Conservation (phyloP, 1,284 basidiomycete genomes). For the Melampsora larici-populina region DNA sequence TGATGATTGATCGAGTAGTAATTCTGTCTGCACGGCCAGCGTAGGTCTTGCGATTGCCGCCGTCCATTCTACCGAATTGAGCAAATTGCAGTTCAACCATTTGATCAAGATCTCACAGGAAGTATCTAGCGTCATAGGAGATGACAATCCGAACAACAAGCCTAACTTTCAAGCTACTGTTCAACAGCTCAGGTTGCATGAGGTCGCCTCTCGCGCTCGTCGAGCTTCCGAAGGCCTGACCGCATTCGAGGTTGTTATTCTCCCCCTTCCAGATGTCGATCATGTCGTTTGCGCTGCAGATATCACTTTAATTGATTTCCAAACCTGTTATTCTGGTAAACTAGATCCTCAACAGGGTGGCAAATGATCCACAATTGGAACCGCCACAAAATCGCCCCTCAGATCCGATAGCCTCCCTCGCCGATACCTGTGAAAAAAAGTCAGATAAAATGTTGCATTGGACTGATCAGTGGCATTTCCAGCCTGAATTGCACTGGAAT, state of each 20-base stretch:
- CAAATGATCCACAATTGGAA: conserved; percentile 10
- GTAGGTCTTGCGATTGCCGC: conserved; percentile 32
- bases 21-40: neutral
- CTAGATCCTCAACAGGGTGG: conserved; percentile 30
- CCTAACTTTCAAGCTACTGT: neutral
- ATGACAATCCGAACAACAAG: neutral
- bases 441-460: conserved; percentile 8
- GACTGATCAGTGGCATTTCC: conserved; percentile 27
- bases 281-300: too few relatives aligned
- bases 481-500: conserved; percentile 9
- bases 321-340: too few relatives aligned
- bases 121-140: neutral
- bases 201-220: neutral
- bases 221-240: conserved; percentile 20
- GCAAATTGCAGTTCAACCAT: conserved; percentile 12
- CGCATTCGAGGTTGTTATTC: conserved; percentile 20
- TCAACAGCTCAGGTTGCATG: conserved; percentile 10
- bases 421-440: neutral
- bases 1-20: too few relatives aligned
- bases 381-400: neutral
- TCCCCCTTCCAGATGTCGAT: too few relatives aligned
- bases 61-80: conserved; percentile 15
- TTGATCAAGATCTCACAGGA: neutral
- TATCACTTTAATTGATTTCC: too few relatives aligned
- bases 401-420: neutral